Evolutionary conservation across 1,139 yeast genomes (phyloP).

Genomic region (Yamadazyma friedrichii): DNA sequence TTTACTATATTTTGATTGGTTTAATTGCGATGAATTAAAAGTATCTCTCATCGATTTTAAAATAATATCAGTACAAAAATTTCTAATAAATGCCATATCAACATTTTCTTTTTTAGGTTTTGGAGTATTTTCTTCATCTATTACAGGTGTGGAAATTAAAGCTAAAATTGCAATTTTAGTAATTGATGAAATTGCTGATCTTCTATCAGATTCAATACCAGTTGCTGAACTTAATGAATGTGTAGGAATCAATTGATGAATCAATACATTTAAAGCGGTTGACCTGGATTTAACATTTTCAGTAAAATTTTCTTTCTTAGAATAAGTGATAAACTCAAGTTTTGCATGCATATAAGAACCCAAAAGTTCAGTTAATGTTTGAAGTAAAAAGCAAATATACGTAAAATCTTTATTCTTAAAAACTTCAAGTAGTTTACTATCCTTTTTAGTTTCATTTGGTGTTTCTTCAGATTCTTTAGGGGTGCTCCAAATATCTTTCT

Average conservation of each 20-base stretch:
- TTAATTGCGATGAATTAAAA: slow-evolving; percentile 18
- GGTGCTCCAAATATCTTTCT: slow-evolving; percentile 48
- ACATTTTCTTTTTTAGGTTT: slow-evolving; percentile 58
- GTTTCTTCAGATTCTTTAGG: slow-evolving; percentile 19
- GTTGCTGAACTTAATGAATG: slow-evolving; percentile 29
- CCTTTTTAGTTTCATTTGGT: slow-evolving; percentile 17
- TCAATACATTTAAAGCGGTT: slow-evolving; percentile 71
- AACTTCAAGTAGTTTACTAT: slow-evolving; percentile 25
- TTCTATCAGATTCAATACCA: slow-evolving; percentile 38
- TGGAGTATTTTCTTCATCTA: slow-evolving; percentile 39
- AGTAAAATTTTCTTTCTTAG: slow-evolving; percentile 48
- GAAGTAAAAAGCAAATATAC: slow-evolving; percentile 67
- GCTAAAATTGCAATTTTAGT: slow-evolving; percentile 58
- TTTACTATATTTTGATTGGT: slow-evolving; percentile 48
- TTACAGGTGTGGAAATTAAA: slow-evolving; percentile 53
- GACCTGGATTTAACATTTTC: slow-evolving; percentile 56
- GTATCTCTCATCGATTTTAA: slow-evolving; percentile 61
- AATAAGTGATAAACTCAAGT: slow-evolving; percentile 75
- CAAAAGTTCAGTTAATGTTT: slow-evolving; percentile 66
- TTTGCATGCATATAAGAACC: slow-evolving; percentile 81
- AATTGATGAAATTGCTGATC: slow-evolving; percentile 46
- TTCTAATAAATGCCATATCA: slow-evolving; percentile 70
- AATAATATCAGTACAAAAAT: slow-evolving; percentile 71
- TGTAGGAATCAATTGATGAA: slow-evolving; percentile 73
- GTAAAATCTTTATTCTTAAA: slow-evolving; percentile 51